phyloP scores from a whole-genome alignment of 306 rosid genomes.

The Medicago arabica region DNA sequence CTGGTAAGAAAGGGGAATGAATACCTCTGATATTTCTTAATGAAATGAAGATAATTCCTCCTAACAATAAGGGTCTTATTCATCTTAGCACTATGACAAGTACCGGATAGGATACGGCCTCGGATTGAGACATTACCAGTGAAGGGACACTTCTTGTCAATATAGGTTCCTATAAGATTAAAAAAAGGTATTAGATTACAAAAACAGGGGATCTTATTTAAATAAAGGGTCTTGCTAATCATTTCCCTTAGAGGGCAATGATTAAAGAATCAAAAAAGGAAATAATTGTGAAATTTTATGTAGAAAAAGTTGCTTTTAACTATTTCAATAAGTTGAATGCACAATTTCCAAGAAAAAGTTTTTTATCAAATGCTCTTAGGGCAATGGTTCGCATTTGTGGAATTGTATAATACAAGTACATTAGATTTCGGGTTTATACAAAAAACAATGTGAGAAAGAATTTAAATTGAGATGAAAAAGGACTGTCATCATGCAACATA shows the following conservation, averaged over 20 bases:
- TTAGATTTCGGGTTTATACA: neutral
- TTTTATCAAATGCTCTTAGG: too few relatives aligned
- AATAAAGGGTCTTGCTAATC: too few relatives aligned
- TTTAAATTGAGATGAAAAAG: neutral
- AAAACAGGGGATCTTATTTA: neutral
- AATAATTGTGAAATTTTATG: too few relatives aligned
- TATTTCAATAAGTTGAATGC: too few relatives aligned
- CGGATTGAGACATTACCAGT: conserved; percentile 12
- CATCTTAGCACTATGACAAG: conserved; percentile 3
- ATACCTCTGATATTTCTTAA: conserved; percentile 10
- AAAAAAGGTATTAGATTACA: neutral
- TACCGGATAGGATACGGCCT: neutral
- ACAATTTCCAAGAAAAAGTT: too few relatives aligned
- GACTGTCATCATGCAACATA: neutral
- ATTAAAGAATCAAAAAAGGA: too few relatives aligned
- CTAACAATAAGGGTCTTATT: conserved; percentile 8
- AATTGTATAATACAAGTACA: neutral
- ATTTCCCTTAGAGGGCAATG: too few relatives aligned
- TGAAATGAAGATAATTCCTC: conserved; percentile 10
- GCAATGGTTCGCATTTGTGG: too few relatives aligned
- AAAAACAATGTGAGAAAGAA: neutral
- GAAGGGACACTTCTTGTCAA: conserved; percentile 6
- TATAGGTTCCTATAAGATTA: neutral
- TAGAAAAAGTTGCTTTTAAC: too few relatives aligned
- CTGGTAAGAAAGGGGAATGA: neutral